A percentile compares a stretch with the other conserved stretches of the same genome.
phyloP scores from a whole-genome alignment of 805 yeast species.

The Lachancea thermotolerans region DNA sequence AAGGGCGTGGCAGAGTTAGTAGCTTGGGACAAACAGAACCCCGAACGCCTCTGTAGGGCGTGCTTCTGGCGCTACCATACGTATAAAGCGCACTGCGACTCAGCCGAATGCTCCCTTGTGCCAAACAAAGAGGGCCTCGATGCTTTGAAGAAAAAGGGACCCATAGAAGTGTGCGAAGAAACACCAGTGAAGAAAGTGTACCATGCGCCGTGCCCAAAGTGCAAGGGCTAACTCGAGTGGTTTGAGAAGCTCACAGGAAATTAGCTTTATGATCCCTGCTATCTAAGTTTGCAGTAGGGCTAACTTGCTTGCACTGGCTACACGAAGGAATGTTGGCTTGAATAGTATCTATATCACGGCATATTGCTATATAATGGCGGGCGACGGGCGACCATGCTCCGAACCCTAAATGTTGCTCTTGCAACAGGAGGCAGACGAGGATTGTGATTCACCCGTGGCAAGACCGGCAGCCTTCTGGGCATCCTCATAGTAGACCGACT shows the following conservation, averaged over 20 bases:
- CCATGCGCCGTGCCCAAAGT: not conserved
- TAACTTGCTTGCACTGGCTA: too few relatives aligned
- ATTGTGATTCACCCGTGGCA: slow-evolving; percentile 1
- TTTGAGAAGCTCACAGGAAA: not conserved
- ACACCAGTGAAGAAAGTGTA: not conserved
- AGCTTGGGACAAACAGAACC: not conserved
- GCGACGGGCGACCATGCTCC: not conserved
- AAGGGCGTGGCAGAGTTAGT: too few relatives aligned
- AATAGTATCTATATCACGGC: not conserved
- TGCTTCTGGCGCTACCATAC: not conserved
- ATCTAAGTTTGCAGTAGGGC: too few relatives aligned
- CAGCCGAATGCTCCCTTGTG: not conserved
- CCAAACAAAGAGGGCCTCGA: not conserved
- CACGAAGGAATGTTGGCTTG: not conserved
- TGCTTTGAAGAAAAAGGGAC: not conserved
- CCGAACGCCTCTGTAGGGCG: not conserved
- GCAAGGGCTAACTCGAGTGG: not conserved
- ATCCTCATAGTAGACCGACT: slow-evolving; percentile 41
- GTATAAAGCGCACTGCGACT: not conserved
- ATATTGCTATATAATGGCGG: not conserved
- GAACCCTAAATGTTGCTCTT: slow-evolving; percentile 12
- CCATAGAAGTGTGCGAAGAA: not conserved
- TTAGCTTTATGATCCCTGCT: not conserved
- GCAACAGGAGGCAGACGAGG: slow-evolving; percentile 12
- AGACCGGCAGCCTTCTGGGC: slow-evolving; percentile 16